Evolutionary conservation across 495 filamentous ascomycete species (phyloP).

Genomic region (Mycothermus thermophilus): DNA sequence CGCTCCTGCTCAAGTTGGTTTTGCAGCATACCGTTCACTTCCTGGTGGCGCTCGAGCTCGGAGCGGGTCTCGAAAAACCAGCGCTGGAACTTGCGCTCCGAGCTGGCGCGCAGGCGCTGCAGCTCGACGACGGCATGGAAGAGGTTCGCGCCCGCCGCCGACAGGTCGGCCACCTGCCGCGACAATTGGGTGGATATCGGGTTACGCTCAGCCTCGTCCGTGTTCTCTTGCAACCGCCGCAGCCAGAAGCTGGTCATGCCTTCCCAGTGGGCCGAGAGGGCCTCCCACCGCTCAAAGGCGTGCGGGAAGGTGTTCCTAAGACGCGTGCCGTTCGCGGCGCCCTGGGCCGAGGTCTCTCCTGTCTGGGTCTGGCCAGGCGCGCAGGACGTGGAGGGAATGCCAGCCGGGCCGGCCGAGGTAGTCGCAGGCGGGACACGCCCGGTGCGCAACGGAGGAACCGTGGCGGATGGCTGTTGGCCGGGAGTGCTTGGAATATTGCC

Average conservation of each 20-base stretch:
- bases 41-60: constrained; percentile 73
- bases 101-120: constrained; percentile 87
- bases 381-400: too few relatives aligned
- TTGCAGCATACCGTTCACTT: constrained; percentile 72
- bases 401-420: too few relatives aligned
- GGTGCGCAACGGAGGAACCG: constrained; percentile 12
- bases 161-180: constrained; percentile 87
- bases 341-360: constrained; percentile 20
- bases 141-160: constrained; percentile 88
- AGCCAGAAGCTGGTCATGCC: constrained; percentile 97
- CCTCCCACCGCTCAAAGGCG: constrained; percentile 96
- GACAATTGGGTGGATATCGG: constrained; percentile 77
- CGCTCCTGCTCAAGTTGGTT: constrained; percentile 58
- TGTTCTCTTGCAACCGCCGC: constrained; percentile 75
- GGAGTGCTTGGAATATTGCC: constrained; percentile 3
- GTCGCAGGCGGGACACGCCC: constrained; percentile 13
- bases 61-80: constrained; percentile 94
- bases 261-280: constrained; percentile 93
- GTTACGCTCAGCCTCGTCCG: constrained; percentile 65
- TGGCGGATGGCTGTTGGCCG: constrained; percentile 9
- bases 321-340: constrained; percentile 16
- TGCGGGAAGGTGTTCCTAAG: constrained; percentile 63
- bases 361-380: constrained; percentile 17
- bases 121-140: constrained; percentile 97
- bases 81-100: constrained; percentile 92